phyloP scores from a whole-genome alignment of 2,329 filamentous ascomycete species.

The Teratosphaeria viscida region DNA sequence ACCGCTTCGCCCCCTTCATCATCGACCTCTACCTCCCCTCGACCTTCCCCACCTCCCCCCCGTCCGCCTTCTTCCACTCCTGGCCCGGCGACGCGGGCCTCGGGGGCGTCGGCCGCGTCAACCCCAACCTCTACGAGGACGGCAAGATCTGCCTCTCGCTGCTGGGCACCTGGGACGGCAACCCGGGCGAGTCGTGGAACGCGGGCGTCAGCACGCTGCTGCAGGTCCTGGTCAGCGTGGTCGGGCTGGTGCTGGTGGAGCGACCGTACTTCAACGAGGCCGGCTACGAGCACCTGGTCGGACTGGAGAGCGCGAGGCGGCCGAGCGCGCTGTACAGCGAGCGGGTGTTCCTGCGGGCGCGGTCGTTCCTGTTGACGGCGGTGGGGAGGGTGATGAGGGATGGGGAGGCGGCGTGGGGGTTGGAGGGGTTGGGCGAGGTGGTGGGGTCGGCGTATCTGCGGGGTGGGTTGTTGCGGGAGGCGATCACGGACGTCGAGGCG shows the following conservation, averaged over 20 bases:
- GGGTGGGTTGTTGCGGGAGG: constrained; percentile 32
- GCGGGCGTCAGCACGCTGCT: constrained; percentile 43
- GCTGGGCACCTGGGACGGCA: constrained; percentile 48
- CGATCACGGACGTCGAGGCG: constrained; percentile 32
- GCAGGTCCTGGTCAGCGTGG: constrained; percentile 31
- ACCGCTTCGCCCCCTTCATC: constrained; percentile 51
- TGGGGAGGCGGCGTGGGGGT: constrained; percentile 3
- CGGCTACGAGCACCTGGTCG: constrained; percentile 43
- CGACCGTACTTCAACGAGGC: constrained; percentile 56
- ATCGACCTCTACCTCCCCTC: constrained; percentile 46
- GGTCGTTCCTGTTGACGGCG: constrained; percentile 17
- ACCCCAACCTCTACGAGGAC: constrained; percentile 54
- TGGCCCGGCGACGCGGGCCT: constrained; percentile 33
- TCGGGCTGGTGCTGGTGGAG: constrained; percentile 37
- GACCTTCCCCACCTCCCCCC: constrained; percentile 42
- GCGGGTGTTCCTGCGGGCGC: constrained; percentile 15
- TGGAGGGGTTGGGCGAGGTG: constrained; percentile 40
- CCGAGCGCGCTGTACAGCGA: constrained; percentile 22
- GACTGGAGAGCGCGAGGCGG: constrained; percentile 16
- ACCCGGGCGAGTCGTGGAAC: constrained; percentile 45
- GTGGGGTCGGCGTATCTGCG: constrained; percentile 42
- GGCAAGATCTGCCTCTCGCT: constrained; percentile 51
- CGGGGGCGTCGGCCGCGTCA: constrained; percentile 31
- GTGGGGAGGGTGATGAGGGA: constrained; percentile 25
- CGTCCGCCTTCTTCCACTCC: constrained; percentile 48